Percentiles rank a stretch among this genome's conserved stretches.
Conservation (phyloP, 108 stramenopile genomes). For the Nannochloropsis gaditana region DNA sequence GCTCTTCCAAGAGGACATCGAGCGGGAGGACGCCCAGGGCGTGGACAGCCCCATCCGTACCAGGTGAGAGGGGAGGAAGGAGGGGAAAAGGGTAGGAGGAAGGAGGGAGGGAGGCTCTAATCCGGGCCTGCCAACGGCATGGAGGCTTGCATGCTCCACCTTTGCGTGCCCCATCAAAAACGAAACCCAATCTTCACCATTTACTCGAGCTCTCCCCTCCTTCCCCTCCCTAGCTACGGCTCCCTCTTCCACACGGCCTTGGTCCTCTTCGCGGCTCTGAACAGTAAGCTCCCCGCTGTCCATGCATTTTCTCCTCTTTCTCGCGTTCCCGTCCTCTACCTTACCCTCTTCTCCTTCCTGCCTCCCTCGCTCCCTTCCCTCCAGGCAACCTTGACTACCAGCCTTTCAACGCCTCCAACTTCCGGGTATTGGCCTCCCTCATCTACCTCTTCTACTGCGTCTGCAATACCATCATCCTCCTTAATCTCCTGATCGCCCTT, state of each 20-base stretch:
- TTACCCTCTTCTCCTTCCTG: background rate
- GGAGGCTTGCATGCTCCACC: too few species aligned
- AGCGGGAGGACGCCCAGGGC: background rate
- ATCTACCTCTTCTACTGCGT: constrained; percentile 3
- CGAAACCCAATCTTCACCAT: background rate
- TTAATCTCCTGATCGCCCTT: background rate
- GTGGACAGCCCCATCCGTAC: background rate
- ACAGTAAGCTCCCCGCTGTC: background rate
- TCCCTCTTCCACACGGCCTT: constrained; percentile 3
- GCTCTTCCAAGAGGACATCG: constrained; percentile 1
- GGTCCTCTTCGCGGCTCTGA: background rate
- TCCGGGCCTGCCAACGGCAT: too few species aligned
- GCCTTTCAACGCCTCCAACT: constrained; percentile 5
- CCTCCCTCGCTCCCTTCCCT: background rate
- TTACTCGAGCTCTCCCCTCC: background rate
- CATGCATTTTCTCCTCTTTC: background rate
- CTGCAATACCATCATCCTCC: background rate
- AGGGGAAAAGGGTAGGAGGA: background rate
- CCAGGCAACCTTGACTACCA: background rate
- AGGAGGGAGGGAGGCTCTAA: too few species aligned
- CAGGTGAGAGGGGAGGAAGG: background rate
- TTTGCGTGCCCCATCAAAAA: background rate
- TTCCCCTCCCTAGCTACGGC: background rate
- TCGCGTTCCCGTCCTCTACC: background rate
- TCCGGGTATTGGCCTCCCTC: background rate